Base-by-base conservation (phyloP, 495 filamentous ascomycete genomes). In the Umbilicaria muhlenbergii region DNA sequence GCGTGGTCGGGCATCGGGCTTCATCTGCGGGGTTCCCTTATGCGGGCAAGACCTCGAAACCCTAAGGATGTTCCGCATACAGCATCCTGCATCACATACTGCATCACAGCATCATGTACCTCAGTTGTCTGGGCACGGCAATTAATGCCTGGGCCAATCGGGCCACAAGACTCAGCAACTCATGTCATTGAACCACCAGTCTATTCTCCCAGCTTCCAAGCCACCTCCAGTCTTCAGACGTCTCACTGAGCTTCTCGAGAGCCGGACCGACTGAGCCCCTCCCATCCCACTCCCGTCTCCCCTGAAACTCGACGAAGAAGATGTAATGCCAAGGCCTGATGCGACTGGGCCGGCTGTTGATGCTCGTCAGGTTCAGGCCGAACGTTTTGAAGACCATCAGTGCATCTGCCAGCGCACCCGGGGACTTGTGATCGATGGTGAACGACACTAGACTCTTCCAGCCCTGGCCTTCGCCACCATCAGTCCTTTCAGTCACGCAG, bases 301-400 rank as follows among this genome's bases (percentile, higher is more conserved):
- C 78, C 56, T 82, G 71, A 56, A 93, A 86, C 66, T 96, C 91
- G 16, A 94, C 80, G 59, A 98, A 81, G 62, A 96, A 95, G 19
- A 94, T 72, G 63, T 98, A 98, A 55, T 89, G 77, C 80, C 93
- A 96, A 24, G 80, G 73, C 42, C 63, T 61, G 36, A 72, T 64
- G 48, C 82, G 67, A 52, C 81, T 89, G 12, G 91, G 91, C 49
- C 92, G 62, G 45, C 82, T 82, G 48, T 81, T 86, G 57, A 95
- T 94, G 58, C 81, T 88, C 12, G 89, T 94, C 32, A 98, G 65
- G 57, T 95, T 95, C 36, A 95, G 58, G 0, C 69, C 66, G 50
- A 71, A 66, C 10, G 62, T 59, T 52, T 79, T 75, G 62, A 98
- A 95, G 35, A 85, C 79, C 34, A 77, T 66, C 43, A 98, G 63